Base-by-base conservation (phyloP, 2,329 filamentous ascomycete genomes). In the Coniochaeta hoffmannii region DNA sequence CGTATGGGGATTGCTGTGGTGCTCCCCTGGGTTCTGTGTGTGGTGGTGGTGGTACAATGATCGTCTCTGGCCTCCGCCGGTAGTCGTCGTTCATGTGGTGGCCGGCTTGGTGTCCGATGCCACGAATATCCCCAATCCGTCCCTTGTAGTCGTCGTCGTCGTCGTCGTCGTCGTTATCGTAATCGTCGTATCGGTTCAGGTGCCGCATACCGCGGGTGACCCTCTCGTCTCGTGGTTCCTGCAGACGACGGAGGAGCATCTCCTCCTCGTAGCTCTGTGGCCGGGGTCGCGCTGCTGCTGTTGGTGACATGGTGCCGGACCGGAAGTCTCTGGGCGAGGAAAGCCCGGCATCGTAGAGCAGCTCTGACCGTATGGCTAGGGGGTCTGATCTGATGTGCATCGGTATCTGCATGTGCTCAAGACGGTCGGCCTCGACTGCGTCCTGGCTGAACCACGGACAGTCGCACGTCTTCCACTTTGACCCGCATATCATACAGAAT, bases 401-500 rank as follows among this genome's bases (percentile, higher is more conserved):
- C 1, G 78, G 75, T 5, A 79, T 68, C 38, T 76, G 71, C 72
- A 83, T 77, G 57, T 82, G 76, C 14, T 78, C 73, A 10, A 82
- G 67, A 3, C 74, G 74, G 60, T 87, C 83, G 12, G 72, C 73
- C 53, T 84, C 81, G 5, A 73, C 67, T 3, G 67, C 60, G 26
- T 82, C 78, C 63, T 85, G 82, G 66, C 85, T 88, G 74, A 92
- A 91, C 83, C 85, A 89, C 0, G 88, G 86, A 61, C 90, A 96
- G 54, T 88, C 83, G 65, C 90, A 96, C 1, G 78, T 85, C 71
- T 90, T 93, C 90, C 90, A 95, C 63, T 88, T 88, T 31, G 76
- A 67, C 22, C 88, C 90, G 66, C 91, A 96, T 26, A 89, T 79
- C 82, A 94, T 91, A 72, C 91, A 96, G 65, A 95, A 95, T 63